Evolutionary conservation across 495 filamentous ascomycete species (phyloP), one percentile per base, ranked within the genome.

Genomic region (Talaromyces trachyspermus): DNA sequence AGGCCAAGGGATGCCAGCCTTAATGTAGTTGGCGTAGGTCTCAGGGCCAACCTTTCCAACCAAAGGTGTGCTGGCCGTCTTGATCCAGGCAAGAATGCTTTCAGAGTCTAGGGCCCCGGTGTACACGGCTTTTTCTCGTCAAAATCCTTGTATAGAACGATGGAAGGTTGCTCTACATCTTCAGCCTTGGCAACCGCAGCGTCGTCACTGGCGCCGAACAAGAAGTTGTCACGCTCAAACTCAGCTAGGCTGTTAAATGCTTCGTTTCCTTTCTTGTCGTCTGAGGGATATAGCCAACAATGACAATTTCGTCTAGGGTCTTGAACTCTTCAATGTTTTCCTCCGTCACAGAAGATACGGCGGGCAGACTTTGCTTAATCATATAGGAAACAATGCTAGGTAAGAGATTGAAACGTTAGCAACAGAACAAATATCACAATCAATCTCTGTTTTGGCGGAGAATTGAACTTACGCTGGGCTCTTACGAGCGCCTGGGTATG

Each of bases 31-130:
- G 49, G 87, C 78, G 69, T 99, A 99, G 53, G 92, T 99, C 68
- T 99, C 92, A 24, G 92, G 92, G 51, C 92, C 94, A 57, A 99
- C 86, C 69, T 99, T 94, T 48, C 92, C 92, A 59, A 99, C 84
- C 55, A 97, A 74, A 38, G 92, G 92, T 47, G 85, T 94, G 53
- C 92, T 84, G 36, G 89, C 75, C 25, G 79, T 81, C 69, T 88
- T 94, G 57, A 84, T 79, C 72, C 94, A 99, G 52, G 77, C 73
- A 53, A 82, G 79, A 56, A 99, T 86, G 35, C 78, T 75, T 52
- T 87, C 83, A 53, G 72, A 74, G 14, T 84, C 81, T 59, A 96
- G 86, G 59, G 85, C 80, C 54, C 86, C 88, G 17, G 80, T 71
- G 72, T 84, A 97, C 43, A 81, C 72, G 51, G 78, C 75, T 95